Evolutionary conservation across 139 green algal genomes (phyloP), one percentile per base, ranked within the genome.

Genomic region (Picochlorum sp.): DNA sequence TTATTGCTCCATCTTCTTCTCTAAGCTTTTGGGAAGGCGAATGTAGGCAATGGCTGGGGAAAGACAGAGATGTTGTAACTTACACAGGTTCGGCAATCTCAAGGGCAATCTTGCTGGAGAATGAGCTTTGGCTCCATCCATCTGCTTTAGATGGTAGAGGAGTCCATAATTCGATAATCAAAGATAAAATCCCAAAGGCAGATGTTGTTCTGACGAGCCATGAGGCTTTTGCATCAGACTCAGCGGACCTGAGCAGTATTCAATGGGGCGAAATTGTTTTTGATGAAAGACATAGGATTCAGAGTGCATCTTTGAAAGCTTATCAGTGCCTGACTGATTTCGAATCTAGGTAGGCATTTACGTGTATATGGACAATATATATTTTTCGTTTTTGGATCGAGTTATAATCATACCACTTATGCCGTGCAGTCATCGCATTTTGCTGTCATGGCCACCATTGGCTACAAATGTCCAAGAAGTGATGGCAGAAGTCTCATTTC

Each of bases 51-150:
- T 84, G 77, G 77, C 47, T 68, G 7, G 67, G 56, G 22, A 50
- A 22, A 28, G 53, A 36, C 32, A 29, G 63, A 28, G 63, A 83
- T 44, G 64, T 85, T 12, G 65, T 93, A 20, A 60, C 72, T 10
- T 89, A 87, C 55, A 51, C 44, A 8, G 85, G 85, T 36, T 57
- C 49, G 4, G 31, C 50, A 4, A 63, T 75, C 3, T 80, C 81
- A 12, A 67, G 83, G 28, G 50, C 26, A 5, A 39, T 80, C 7
- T 65, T 93, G 14, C 57, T 76, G 8, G 81, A 91, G 13, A 61
- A 89, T 47, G 85, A 93, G 76, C 74, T 93, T 13, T 93, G 85
- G 83, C 67, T 91, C 35, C 52, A 81, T n/a, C 76, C 81, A 3
- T 55, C 47, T 22, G 72, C 47, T 47, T 64, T 89, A 58, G 81